phyloP scores from a whole-genome alignment of 495 filamentous ascomycete genomes.

The Hypoxylon fragiforme region DNA sequence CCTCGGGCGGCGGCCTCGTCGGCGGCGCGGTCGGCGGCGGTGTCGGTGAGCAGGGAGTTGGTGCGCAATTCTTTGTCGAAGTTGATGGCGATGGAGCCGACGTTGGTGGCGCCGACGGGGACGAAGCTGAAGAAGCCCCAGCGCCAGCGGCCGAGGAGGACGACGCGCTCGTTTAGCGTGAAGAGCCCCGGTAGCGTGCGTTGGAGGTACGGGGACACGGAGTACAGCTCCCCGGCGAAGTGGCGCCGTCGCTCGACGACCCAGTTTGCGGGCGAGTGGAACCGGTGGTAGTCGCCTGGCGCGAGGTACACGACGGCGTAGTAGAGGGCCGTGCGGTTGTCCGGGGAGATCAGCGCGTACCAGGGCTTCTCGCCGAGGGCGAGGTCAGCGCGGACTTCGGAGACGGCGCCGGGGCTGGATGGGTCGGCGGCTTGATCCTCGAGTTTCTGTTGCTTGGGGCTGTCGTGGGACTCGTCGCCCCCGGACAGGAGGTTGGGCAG shows the following conservation, averaged over 20 bases:
- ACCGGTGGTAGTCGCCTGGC: constrained; percentile 97
- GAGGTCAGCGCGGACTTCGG: constrained; percentile 81
- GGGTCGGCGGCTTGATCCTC: constrained; percentile 54
- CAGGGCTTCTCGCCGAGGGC: constrained; percentile 74
- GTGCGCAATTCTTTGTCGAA: constrained; percentile 95
- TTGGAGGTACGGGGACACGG: constrained; percentile 92
- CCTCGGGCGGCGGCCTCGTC: constrained; percentile 73
- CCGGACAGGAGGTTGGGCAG: constrained; percentile 84
- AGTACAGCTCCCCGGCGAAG: constrained; percentile 95
- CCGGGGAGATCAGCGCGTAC: constrained; percentile 67
- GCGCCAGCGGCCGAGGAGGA: constrained; percentile 89
- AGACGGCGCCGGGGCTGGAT: constrained; percentile 68
- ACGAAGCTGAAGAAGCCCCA: constrained; percentile 97
- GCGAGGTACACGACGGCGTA: constrained; percentile 98
- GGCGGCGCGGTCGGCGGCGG: constrained; percentile 79
- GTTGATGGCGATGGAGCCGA: constrained; percentile 95
- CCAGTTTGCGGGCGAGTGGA: constrained; percentile 93
- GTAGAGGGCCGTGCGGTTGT: constrained; percentile 71
- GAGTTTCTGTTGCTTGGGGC: constrained; percentile 48
- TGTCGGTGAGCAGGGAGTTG: constrained; percentile 88
- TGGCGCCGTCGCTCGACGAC: constrained; percentile 89
- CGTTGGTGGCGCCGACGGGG: constrained; percentile 97
- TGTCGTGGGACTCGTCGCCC: constrained; percentile 43
- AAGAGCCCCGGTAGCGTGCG: constrained; percentile 90
- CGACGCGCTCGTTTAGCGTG: constrained; percentile 94